Base-by-base conservation (phyloP, 208 protist species). In the Acanthamoeba sp. region DNA sequence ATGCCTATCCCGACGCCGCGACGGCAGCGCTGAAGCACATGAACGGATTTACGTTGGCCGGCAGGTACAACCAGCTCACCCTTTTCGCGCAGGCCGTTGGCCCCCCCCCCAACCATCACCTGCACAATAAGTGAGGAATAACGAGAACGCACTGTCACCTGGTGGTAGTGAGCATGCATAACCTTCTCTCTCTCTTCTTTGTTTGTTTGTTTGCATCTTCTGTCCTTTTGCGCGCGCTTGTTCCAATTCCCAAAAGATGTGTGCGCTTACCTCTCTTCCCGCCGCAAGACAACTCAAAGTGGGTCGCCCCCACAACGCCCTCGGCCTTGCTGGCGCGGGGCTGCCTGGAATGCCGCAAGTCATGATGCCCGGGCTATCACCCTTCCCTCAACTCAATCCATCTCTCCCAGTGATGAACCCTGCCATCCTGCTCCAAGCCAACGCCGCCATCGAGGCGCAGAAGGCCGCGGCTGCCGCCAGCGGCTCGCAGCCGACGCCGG, bases 211-310 rank as follows among this genome's bases (percentile, higher is more conserved):
- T 90, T 90, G 64, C 5, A 7, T 55, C 27, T 87, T 29, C 38
- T 87, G 22, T 59, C 78, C 69, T 38, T 87, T 18, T 57, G 45
- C 48, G 78, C 27, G 34, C 78, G 38, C 38, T 50, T 52, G 29
- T 16, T 27, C 32, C 27, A 24, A n/a, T 84, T 29, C 42, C 73
- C 48, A 18, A 18, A 62, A 62, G 12, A 82, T 52, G n/a, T 29
- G 18, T 34, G 18, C 27, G 76, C 76, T 84, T 32, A 84, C 76
- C 84, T 69, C 84, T 90, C 57, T 90, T 59, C 57, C 57, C 36
- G 16, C 89, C 29, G 34, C 52, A 50, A 93, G 89, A 38, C 62
- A 55, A 80, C 90, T 93, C 29, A 93, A 93, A 93, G 71, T 82
- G n/a, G 89, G 89, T n/a, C 89, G 89, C 0, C 89, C 89, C 24